A percentile compares a stretch with the other conserved stretches of the same genome.
Conservation (phyloP, 352 stramenopile species). For the Thalassiosira hispida region DNA sequence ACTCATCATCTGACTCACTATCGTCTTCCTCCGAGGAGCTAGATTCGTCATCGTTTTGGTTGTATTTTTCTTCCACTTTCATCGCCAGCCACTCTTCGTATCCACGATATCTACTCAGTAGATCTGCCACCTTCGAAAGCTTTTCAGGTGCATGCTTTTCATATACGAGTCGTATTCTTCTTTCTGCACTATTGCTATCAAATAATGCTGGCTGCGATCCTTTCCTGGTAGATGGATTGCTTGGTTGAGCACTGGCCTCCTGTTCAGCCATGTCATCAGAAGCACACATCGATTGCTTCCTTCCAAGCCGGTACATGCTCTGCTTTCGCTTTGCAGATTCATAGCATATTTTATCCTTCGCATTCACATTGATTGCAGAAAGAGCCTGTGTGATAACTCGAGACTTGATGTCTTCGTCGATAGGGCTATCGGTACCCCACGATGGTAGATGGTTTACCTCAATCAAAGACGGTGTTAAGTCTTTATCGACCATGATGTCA, state of each 20-base stretch:
- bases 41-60: constrained; percentile 21
- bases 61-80: constrained; percentile 64
- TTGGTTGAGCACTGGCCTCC: constrained; percentile 20
- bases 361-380: constrained; percentile 87
- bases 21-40: constrained; percentile 32
- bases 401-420: constrained; percentile 96
- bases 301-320: constrained; percentile 26
- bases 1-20: constrained; percentile 3
- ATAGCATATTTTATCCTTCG: constrained; percentile 87
- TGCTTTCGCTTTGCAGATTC: constrained; percentile 82
- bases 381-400: constrained; percentile 92
- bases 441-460: constrained; percentile 96
- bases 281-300: background rate
- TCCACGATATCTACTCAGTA: constrained; percentile 68
- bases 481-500: constrained; percentile 95
- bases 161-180: constrained; percentile 56
- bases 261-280: constrained; percentile 5
- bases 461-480: constrained; percentile 94
- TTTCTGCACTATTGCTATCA: constrained; percentile 57
- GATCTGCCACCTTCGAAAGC: constrained; percentile 53
- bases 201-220: constrained; percentile 27
- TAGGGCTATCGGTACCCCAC: constrained; percentile 93
- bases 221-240: constrained; percentile 2
- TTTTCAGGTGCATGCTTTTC: constrained; percentile 67
- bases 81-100: constrained; percentile 65